phyloP scores from a whole-genome alignment of 225 moss, liverwort and hornwort genomes.

The Climacium dendroides region DNA sequence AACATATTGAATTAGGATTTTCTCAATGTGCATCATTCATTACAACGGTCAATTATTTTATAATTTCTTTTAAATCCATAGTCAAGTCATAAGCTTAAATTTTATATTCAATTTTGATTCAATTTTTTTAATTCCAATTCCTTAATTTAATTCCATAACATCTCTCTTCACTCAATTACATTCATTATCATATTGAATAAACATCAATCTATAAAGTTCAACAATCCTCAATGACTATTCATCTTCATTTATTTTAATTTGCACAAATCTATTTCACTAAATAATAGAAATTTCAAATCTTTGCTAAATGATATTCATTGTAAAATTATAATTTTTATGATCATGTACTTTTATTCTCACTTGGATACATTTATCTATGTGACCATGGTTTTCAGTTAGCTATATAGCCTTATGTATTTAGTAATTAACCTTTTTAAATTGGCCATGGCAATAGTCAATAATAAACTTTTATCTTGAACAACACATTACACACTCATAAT shows the following conservation, averaged over 20 bases:
- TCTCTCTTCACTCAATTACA: not conserved
- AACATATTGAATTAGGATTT: not conserved
- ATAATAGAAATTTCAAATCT: not conserved
- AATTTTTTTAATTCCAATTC: too few relatives aligned
- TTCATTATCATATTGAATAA: not conserved
- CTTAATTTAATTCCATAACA: not conserved
- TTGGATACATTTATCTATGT: too few relatives aligned
- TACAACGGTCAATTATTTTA: not conserved
- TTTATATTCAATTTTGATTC: not conserved
- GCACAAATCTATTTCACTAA: fast-evolving
- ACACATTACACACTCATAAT: not conserved
- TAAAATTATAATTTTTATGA: not conserved
- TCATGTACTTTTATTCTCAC: too few relatives aligned
- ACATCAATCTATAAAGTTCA: not conserved
- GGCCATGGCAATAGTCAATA: not conserved
- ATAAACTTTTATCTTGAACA: not conserved
- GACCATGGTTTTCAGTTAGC: not conserved
- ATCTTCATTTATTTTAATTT: too few relatives aligned
- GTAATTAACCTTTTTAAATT: too few relatives aligned
- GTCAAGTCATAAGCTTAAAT: too few relatives aligned
- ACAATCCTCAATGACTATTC: not conserved
- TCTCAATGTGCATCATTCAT: not conserved
- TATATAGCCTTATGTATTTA: not conserved
- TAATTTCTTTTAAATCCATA: not conserved
- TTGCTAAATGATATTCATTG: not conserved